Base-by-base conservation (phyloP, 306 rosid species). In the Fragaria ananassa region DNA sequence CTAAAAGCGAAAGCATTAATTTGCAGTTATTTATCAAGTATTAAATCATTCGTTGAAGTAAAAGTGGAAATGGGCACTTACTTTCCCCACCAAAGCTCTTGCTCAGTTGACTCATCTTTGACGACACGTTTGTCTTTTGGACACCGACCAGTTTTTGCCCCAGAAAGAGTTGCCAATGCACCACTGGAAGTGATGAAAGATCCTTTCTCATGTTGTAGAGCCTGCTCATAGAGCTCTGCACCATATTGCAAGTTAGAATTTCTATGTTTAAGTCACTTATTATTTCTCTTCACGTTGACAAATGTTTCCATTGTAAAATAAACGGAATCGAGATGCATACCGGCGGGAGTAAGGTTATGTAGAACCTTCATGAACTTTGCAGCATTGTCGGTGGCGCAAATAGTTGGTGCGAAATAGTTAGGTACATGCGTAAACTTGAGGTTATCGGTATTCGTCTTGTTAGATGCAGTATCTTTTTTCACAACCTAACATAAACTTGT, bases 31-130 rank as follows among this genome's bases (percentile, higher is more conserved):
- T 18, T 7, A 63, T 63, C 45, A 63, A 8, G 2, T 35, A 10
- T 66, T 8, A 1, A 51, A 51, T 18, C 57, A 23, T 21, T 12
- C 51, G 34, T 39, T 10, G 10, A 18, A 18, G 23, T 18, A 51
- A 19, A 42, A 47, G 9, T 46, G 0, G 42, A 51, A 17, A 42
- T 19, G 6, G 31, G 41, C 14, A 57, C 10, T 83, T 78, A 93
- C 98, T 83, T 93, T 81, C 97, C 98, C 98, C 97, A 91, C 98
- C 98, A 93, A 69, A 93, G 97, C 31, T 91, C 94, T 42, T 81
- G 72, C 70, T 87, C 86, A 1, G 96, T 87, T 57, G 72, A 77
- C 1, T 80, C 86, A 66, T 90, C 98, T 69, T 74, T 93, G 34
- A 93, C 97, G 1, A 93, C 91, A n/a, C 97, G 97, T 65, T 90